phyloP scores from a whole-genome alignment of 176 grass and related monocot species.

The Rhynchospora breviuscula region DNA sequence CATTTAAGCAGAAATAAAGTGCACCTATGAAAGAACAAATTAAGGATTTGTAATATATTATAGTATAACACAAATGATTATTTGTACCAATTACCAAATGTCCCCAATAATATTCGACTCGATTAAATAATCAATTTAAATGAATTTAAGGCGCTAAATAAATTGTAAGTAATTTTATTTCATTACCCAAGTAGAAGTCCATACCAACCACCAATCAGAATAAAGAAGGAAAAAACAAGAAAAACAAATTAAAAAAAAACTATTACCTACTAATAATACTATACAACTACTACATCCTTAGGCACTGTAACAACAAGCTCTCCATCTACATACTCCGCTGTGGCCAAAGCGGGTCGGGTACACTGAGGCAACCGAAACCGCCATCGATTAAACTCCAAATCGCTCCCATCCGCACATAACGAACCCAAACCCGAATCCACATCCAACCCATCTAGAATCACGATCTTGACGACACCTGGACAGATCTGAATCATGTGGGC shows the following conservation, averaged over 20 bases:
- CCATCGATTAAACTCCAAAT: slow-evolving; percentile 84
- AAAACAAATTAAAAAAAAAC: not conserved
- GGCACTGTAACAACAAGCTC: slow-evolving; percentile 85
- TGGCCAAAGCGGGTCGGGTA: slow-evolving; percentile 75
- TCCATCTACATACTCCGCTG: slow-evolving; percentile 67
- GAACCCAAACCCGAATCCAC: not conserved
- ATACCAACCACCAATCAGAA: not conserved
- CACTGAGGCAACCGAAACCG: slow-evolving; percentile 73
- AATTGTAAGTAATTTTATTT: slow-evolving; percentile 4
- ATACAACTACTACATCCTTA: slow-evolving; percentile 35
- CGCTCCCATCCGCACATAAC: slow-evolving; percentile 18
- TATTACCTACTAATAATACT: slow-evolving; percentile 5
- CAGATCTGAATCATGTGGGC: slow-evolving; percentile 80
- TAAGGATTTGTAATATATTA: not conserved
- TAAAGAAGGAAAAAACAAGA: not conserved
- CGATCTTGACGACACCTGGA: slow-evolving; percentile 87
- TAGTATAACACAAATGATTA: not conserved
- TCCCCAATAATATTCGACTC: not conserved
- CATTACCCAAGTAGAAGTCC: slow-evolving; percentile 15
- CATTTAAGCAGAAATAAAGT: not conserved
- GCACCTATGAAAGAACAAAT: slow-evolving; percentile 2
- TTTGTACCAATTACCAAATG: not conserved
- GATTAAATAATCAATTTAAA: not conserved
- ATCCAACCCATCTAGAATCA: slow-evolving; percentile 40
- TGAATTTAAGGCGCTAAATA: slow-evolving; percentile 8